Evolutionary conservation across 2,329 filamentous ascomycete genomes (phyloP).

Genomic region (Colletotrichum sp.): DNA sequence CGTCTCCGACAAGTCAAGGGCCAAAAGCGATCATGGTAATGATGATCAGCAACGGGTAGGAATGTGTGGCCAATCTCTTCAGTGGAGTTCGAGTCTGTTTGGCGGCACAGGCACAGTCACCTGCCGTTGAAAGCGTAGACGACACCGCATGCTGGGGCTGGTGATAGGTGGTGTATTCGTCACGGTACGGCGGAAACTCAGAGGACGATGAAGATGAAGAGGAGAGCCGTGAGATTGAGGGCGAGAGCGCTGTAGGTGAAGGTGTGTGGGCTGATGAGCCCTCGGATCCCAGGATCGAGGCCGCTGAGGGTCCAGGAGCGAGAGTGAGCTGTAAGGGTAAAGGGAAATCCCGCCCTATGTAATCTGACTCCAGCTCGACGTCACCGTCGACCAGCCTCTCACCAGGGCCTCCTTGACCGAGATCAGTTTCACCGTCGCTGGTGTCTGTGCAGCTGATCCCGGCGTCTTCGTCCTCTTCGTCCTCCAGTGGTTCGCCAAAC

Average conservation of each 20-base stretch:
- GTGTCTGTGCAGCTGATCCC: neutral
- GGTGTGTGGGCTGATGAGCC: neutral
- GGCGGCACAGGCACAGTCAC: neutral
- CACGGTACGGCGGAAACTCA: neutral
- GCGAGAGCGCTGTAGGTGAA: neutral
- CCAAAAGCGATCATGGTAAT: neutral
- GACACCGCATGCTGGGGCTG: neutral
- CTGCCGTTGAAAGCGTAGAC: neutral
- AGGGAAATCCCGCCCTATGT: neutral
- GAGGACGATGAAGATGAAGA: neutral
- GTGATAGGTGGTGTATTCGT: neutral
- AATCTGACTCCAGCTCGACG: neutral
- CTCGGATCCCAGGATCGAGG: neutral
- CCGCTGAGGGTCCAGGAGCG: neutral
- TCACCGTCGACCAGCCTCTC: neutral
- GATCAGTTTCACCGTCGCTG: neutral
- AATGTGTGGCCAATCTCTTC: rapidly evolving
- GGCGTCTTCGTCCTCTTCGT: neutral
- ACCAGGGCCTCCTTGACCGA: neutral
- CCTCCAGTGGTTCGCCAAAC: neutral
- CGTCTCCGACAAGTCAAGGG: neutral
- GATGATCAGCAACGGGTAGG: rapidly evolving
- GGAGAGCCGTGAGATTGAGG: neutral
- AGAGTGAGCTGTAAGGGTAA: neutral
- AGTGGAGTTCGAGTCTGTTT: neutral